These are phyloP conservation scores for Mallotus nudiflorus DNA, from an alignment of 345 rosid genomes.

Conservation along the genomic window DNA sequence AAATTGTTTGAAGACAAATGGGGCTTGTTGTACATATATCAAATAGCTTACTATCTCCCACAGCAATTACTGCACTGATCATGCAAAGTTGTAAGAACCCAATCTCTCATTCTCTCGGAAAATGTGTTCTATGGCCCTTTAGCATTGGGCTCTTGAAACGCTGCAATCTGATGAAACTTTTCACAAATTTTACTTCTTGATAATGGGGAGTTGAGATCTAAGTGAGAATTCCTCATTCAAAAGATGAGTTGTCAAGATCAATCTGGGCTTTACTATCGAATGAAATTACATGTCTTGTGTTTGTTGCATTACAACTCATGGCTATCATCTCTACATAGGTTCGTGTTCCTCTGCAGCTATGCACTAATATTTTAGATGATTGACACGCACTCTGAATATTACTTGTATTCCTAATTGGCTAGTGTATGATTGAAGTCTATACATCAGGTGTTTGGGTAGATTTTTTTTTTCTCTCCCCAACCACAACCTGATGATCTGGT, in stretches of 20 bases:
- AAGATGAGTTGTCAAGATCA: neutral
- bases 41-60: neutral
- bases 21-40: slow-evolving; percentile 37
- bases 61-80: neutral
- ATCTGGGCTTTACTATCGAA: neutral
- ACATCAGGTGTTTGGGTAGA: no score
- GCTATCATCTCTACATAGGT: no score
- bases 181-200: neutral
- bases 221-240: neutral
- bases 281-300: neutral
- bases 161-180: neutral
- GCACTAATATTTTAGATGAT: neutral
- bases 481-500: neutral
- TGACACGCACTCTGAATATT: neutral
- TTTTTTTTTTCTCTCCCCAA: neutral
- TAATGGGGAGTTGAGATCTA: neutral
- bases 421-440: no score
- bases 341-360: neutral
- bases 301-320: neutral
- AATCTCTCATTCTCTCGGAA: neutral
- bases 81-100: slow-evolving; percentile 4
- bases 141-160: neutral
- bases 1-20: slow-evolving; percentile 9
- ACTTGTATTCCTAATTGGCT: neutral
- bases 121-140: slow-evolving; percentile 14